Conservation (phyloP, 2,329 filamentous ascomycete genomes). For the Talaromyces islandicus region DNA sequence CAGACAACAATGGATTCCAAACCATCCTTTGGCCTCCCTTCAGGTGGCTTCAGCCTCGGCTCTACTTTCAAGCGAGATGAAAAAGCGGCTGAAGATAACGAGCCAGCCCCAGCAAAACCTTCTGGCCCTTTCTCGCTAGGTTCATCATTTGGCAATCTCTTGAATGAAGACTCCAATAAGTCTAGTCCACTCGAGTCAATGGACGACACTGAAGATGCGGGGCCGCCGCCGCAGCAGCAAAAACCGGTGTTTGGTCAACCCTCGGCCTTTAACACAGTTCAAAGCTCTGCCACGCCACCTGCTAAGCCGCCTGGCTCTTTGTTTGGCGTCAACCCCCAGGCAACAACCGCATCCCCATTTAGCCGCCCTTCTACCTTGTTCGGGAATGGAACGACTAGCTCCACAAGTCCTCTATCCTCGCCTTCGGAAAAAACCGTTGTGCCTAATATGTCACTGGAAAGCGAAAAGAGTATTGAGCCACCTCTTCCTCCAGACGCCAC, state of each 20-base stretch:
- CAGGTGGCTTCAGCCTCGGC: slow-evolving; percentile 34
- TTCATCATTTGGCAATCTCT: slow-evolving; percentile 33
- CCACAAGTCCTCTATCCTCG: slow-evolving; percentile 24
- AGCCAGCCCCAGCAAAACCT: slow-evolving; percentile 15
- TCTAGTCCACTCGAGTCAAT: slow-evolving; percentile 30
- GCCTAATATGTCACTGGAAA: slow-evolving; percentile 26
- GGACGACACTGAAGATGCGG: slow-evolving; percentile 30
- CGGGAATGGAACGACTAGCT: slow-evolving; percentile 17
- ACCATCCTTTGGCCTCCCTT: slow-evolving; percentile 22
- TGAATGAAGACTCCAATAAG: slow-evolving; percentile 27
- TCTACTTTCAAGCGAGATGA: slow-evolving; percentile 42
- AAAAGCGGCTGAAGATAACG: slow-evolving; percentile 33
- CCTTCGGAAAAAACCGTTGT: slow-evolving; percentile 27
- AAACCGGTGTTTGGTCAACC: slow-evolving; percentile 18
- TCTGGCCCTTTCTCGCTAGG: slow-evolving; percentile 34
- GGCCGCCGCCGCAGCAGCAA: slow-evolving; percentile 7
- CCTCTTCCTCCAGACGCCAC: slow-evolving; percentile 44
- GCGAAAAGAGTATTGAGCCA: slow-evolving; percentile 25
- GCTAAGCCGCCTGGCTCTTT: slow-evolving; percentile 25
- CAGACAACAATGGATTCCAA: slow-evolving; percentile 22
- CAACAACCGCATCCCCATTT: slow-evolving; percentile 18
- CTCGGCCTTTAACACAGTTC: slow-evolving; percentile 23
- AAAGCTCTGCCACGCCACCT: slow-evolving; percentile 16
- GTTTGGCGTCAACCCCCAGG: slow-evolving; percentile 26
- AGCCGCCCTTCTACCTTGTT: slow-evolving; percentile 26